phyloP scores from a whole-genome alignment of 2,329 filamentous ascomycete species.

The Penicillium sp. region DNA sequence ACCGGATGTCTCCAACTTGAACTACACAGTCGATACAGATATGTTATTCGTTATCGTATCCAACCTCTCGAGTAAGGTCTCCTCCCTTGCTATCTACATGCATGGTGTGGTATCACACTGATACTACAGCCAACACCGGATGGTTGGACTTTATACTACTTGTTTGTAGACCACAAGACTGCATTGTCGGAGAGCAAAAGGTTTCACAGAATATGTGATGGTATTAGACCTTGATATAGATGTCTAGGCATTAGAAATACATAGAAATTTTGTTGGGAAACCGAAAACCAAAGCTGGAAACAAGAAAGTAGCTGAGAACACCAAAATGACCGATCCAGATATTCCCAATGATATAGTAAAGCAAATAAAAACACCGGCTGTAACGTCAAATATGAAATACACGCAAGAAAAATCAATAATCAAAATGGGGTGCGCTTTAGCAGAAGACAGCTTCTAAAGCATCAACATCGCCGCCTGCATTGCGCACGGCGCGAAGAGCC shows the following conservation, averaged over 20 bases:
- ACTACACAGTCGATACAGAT: too few species aligned
- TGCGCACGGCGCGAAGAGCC: conserved; percentile 48
- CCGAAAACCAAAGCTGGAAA: conserved; percentile 15
- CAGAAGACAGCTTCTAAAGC: conserved; percentile 47
- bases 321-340: conserved; percentile 28
- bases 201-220: neutral
- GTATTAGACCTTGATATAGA: conserved; percentile 20
- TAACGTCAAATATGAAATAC: conserved; percentile 18
- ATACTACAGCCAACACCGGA: too few species aligned
- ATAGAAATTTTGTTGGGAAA: conserved; percentile 26
- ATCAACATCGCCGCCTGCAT: conserved; percentile 52
- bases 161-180: neutral
- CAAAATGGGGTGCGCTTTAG: conserved; percentile 25
- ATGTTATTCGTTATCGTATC: too few species aligned
- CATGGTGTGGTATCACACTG: too few species aligned
- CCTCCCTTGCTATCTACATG: too few species aligned
- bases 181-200: neutral
- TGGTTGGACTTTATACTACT: too few species aligned
- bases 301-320: conserved; percentile 19
- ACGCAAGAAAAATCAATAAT: conserved; percentile 16
- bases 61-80: too few species aligned
- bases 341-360: conserved; percentile 31
- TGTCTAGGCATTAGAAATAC: conserved; percentile 28
- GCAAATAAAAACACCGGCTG: conserved; percentile 28
- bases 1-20: too few species aligned